phyloP scores from a whole-genome alignment of 148 eudicot species.

The Polygonum aviculare region DNA sequence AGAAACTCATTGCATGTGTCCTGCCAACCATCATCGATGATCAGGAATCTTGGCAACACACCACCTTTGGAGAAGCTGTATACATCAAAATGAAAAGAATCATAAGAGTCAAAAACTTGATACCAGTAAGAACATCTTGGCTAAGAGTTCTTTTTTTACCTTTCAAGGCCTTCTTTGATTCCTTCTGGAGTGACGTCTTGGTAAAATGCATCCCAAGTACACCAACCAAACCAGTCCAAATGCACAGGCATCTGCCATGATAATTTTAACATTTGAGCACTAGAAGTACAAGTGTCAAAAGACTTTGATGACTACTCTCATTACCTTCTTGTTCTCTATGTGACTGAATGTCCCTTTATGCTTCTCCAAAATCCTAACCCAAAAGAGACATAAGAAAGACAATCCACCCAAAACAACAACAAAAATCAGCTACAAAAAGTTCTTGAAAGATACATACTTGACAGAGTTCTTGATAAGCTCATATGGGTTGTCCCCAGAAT shows the following conservation, averaged over 20 bases:
- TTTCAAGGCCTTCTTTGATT: conserved; percentile 45
- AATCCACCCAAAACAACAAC: neutral
- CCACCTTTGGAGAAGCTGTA: conserved; percentile 51
- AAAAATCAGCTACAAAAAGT: neutral
- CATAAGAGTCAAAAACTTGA: neutral
- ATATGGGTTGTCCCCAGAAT: conserved; percentile 45
- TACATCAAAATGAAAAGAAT: neutral
- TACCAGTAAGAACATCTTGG: neutral
- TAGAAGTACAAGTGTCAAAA: neutral
- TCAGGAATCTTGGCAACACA: conserved; percentile 44
- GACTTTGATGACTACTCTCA: neutral
- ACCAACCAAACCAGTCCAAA: conserved; percentile 70
- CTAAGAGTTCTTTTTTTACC: conserved; percentile 20
- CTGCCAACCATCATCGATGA: conserved; percentile 70
- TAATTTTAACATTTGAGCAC: neutral
- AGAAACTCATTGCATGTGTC: conserved; percentile 43
- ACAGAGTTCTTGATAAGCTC: conserved; percentile 45
- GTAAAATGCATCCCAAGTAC: conserved; percentile 72
- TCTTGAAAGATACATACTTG: conserved; percentile 21
- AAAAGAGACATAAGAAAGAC: neutral
- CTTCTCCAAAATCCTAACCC: conserved; percentile 47
- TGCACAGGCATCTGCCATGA: conserved; percentile 39
- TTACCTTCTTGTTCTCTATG: conserved; percentile 56
- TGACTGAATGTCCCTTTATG: conserved; percentile 53
- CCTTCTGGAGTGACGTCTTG: conserved; percentile 48